phyloP scores from a whole-genome alignment of 768 basidiomycete species.

The Suillus brevipes region DNA sequence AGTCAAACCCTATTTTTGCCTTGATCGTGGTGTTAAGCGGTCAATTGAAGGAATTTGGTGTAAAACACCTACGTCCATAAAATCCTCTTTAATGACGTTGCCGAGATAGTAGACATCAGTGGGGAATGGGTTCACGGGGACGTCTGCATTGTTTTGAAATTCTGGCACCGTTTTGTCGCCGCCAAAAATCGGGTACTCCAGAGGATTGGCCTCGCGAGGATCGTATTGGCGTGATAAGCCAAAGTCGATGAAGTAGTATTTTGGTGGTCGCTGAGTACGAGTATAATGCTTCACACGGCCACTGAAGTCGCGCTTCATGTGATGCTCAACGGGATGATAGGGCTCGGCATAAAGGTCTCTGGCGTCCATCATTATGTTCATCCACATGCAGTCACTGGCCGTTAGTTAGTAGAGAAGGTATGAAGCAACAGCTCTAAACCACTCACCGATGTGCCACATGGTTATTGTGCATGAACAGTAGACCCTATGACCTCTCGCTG shows the following conservation, averaged over 20 bases:
- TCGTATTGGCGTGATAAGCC: constrained; percentile 34
- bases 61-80: constrained; percentile 32
- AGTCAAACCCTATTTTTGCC: no score
- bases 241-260: constrained; percentile 40
- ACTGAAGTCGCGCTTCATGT: constrained; percentile 21
- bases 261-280: constrained; percentile 29
- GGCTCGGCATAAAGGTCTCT: constrained; percentile 22
- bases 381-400: constrained; percentile 24
- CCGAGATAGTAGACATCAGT: constrained; percentile 47
- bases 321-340: constrained; percentile 24
- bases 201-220: no score
- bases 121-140: constrained; percentile 39
- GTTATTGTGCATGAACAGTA: no score
- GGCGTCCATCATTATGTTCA: constrained; percentile 37
- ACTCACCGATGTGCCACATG: no score
- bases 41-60: no score
- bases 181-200: no score
- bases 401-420: no score
- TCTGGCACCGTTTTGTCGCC: constrained; percentile 47
- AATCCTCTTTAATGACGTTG: constrained; percentile 35
- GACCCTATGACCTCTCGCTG: no score
- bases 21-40: no score
- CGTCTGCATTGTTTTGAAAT: constrained; percentile 22
- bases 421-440: no score
- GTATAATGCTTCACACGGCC: no score